These are phyloP conservation scores for Arxiozyma bovina DNA, from an alignment of 1,139 yeast species.

Conservation along the genomic window DNA sequence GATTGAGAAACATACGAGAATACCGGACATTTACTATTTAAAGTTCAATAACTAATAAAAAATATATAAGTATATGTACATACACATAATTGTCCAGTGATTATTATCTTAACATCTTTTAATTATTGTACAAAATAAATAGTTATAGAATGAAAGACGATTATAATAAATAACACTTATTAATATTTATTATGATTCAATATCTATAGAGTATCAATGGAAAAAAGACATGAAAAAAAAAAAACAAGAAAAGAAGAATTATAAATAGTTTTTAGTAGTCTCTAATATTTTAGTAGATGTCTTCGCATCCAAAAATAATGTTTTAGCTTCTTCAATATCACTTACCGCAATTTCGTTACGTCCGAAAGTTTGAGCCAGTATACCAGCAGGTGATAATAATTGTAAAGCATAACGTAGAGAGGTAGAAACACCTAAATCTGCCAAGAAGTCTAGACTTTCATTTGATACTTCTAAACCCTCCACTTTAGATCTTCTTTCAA, in stretches of 20 bases:
- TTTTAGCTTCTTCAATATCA: constrained; percentile 83
- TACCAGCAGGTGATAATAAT: constrained; percentile 81
- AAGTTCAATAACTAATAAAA: neutral
- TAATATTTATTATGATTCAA: neutral
- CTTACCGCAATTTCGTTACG: constrained; percentile 58
- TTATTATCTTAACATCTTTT: neutral
- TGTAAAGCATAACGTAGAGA: constrained; percentile 89
- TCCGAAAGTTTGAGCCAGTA: constrained; percentile 65
- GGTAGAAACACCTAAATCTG: constrained; percentile 61
- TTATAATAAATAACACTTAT: neutral
- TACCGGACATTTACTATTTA: no score
- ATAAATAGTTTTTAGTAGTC: constrained; percentile 26
- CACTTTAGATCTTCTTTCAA: constrained; percentile 68
- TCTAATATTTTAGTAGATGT: constrained; percentile 77
- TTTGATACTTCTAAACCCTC: constrained; percentile 58
- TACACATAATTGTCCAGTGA: neutral
- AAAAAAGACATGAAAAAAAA: neutral
- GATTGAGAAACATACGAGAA: neutral
- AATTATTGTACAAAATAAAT: neutral
- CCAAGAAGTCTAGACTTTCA: constrained; percentile 65
- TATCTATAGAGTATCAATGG: neutral
- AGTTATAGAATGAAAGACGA: neutral
- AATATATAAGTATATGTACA: neutral
- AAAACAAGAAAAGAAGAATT: constrained; percentile 4
- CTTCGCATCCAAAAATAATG: constrained; percentile 78